Conservation (phyloP, 129 eudicot species). For the Ambrosia trifida region DNA sequence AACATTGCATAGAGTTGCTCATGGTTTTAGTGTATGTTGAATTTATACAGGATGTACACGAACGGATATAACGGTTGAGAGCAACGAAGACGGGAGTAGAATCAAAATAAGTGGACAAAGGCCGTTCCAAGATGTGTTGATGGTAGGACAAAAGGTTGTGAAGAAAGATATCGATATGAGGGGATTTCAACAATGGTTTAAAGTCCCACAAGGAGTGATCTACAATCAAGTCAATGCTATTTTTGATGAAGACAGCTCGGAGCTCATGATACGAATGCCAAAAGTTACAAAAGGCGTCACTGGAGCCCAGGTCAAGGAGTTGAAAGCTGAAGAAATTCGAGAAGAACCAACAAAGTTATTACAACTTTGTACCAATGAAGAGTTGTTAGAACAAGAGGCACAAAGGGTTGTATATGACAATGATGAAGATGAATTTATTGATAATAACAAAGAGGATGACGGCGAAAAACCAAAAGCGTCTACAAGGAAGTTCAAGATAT, state of each 20-base stretch:
- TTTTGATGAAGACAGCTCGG: slow-evolving; percentile 46
- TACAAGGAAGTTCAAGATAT: slow-evolving; percentile 28
- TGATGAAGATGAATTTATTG: neutral
- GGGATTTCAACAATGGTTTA: slow-evolving; percentile 42
- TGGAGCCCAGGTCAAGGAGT: slow-evolving; percentile 41
- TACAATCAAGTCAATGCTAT: slow-evolving; percentile 36
- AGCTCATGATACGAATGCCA: slow-evolving; percentile 44
- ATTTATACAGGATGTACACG: slow-evolving; percentile 38
- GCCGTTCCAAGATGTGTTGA: slow-evolving; percentile 41
- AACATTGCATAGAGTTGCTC: too few relatives aligned
- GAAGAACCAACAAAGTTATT: neutral
- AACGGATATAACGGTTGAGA: slow-evolving; percentile 48
- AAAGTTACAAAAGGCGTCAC: slow-evolving; percentile 42
- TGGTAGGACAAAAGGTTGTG: slow-evolving; percentile 40
- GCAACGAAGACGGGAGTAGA: slow-evolving; percentile 43
- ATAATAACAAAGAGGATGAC: neutral
- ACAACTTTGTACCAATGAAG: slow-evolving; percentile 1
- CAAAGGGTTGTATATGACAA: slow-evolving; percentile 1
- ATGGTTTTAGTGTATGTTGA: slow-evolving; percentile 3
- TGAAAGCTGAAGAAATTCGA: slow-evolving; percentile 29
- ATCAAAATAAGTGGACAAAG: slow-evolving; percentile 46
- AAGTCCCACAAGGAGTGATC: slow-evolving; percentile 48
- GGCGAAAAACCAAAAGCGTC: slow-evolving; percentile 14
- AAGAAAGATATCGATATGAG: slow-evolving; percentile 40
- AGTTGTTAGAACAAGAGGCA: slow-evolving; percentile 19